A percentile compares a stretch with the other conserved stretches of the same genome.
phyloP scores from a whole-genome alignment of 345 rosid species.

The Pugionium cornutum region DNA sequence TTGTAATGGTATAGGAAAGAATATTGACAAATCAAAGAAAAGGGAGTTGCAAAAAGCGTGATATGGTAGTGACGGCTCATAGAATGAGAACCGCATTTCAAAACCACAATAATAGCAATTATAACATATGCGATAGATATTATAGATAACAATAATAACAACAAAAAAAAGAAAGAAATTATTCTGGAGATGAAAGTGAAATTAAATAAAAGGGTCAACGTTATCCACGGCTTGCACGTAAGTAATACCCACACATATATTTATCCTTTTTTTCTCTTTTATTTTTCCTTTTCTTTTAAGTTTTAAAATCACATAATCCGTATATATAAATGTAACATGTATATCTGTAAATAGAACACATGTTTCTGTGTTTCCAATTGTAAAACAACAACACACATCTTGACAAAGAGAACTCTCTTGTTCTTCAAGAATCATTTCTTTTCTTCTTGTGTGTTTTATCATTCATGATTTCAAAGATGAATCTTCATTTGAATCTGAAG shows the following conservation, averaged over 20 bases:
- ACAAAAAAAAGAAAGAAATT: neutral
- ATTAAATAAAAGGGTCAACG: slow-evolving; percentile 35
- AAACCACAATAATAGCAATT: slow-evolving; percentile 33
- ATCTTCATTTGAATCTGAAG: slow-evolving; percentile 34
- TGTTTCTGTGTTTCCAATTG: slow-evolving; percentile 41
- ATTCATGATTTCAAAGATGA: slow-evolving; percentile 17
- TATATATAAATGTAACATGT: slow-evolving; percentile 1
- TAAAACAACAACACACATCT: slow-evolving; percentile 13
- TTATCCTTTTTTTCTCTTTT: slow-evolving; percentile 19
- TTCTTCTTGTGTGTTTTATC: neutral
- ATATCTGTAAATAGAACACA: slow-evolving; percentile 27
- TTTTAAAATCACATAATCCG: slow-evolving; percentile 20
- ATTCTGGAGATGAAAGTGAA: slow-evolving; percentile 24
- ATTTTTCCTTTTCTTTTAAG: neutral
- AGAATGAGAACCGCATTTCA: slow-evolving; percentile 31
- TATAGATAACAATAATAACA: neutral
- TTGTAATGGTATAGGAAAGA: neutral
- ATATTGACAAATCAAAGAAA: slow-evolving; percentile 12
- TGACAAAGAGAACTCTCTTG: slow-evolving; percentile 15
- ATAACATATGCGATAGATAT: slow-evolving; percentile 37
- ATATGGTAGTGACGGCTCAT: slow-evolving; percentile 17
- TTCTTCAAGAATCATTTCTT: neutral
- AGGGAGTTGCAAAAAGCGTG: slow-evolving; percentile 20
- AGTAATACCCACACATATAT: slow-evolving; percentile 40
- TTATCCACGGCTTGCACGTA: slow-evolving; percentile 45